Evolutionary conservation across 2,329 filamentous ascomycete species (phyloP), one percentile per base, ranked within the genome.

Genomic region (Fusarium pininemorale): DNA sequence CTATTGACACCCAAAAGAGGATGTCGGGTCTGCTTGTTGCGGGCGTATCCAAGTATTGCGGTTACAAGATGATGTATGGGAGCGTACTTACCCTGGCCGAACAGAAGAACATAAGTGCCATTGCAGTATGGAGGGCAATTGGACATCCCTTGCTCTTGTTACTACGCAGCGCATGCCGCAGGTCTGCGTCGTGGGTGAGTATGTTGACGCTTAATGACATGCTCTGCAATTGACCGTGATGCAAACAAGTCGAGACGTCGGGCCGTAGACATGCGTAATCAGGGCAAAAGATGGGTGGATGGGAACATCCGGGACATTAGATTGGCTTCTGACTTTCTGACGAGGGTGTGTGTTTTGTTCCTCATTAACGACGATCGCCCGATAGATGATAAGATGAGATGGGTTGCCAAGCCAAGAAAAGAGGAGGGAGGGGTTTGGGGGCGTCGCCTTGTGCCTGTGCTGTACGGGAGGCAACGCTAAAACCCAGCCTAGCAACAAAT

Each of bases 271-370:
- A 42, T 42, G 11, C 45, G 47, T 35, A 35, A 28, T 53, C 54
- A 55, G 51, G 56, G 51, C 30, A 38, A 47, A 54, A 28, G 51
- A 51, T 37, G 28, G 45, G 54, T 62, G 66, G 51, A 70, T 48
- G 50, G 47, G 61, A 41, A 48, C 47, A 53, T 42, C 55, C 55
- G 51, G 44, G 41, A 51, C 65, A 58, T 65, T 55, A 76, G 67
- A 77, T 77, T 77, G 75, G 74, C 73, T 76, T 72, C 67, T 77
- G 69, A 70, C 73, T 77, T 77, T 75, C 67, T 76, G 69, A 75
- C 53, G 67, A 61, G 69, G 65, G 50, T 44, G 63, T 56, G 57
- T 61, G 47, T 63, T 67, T 69, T 58, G 42, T 60, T 64, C 71
- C 73, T 66, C 68, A 65, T 69, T 69, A 72, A 70, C 44, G 59